Conservation (phyloP, 2,329 filamentous ascomycete genomes). For the Metarhizium humberi region DNA sequence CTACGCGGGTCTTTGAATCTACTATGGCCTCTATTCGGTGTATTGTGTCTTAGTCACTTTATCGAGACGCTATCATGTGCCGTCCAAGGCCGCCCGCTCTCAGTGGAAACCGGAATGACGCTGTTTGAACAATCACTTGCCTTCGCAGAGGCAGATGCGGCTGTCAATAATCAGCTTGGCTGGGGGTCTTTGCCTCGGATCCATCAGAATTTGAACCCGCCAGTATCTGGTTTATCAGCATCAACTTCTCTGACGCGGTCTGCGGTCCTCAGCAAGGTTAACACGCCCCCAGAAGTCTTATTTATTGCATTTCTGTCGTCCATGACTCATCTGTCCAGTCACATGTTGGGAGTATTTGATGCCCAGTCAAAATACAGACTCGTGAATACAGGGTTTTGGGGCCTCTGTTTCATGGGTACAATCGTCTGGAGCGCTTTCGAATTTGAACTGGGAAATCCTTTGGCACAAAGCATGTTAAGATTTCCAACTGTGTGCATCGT, state of each 20-base stretch:
- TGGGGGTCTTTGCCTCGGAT: constrained; percentile 53
- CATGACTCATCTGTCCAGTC: constrained; percentile 81
- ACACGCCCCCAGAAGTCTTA: constrained; percentile 82
- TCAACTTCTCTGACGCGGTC: constrained; percentile 45
- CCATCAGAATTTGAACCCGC: constrained; percentile 25
- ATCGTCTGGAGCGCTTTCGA: constrained; percentile 67
- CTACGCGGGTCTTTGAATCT: constrained; percentile 69
- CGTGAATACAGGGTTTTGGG: constrained; percentile 82
- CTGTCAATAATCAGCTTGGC: constrained; percentile 70
- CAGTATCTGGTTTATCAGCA: constrained; percentile 14
- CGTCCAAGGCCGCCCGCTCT: constrained; percentile 69
- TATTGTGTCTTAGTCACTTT: constrained; percentile 69
- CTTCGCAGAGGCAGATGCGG: constrained; percentile 89
- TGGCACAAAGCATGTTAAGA: constrained; percentile 59
- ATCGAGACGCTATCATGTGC: constrained; percentile 83
- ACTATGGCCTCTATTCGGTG: constrained; percentile 67
- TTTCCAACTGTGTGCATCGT: constrained; percentile 94
- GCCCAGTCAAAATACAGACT: constrained; percentile 74
- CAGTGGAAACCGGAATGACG: constrained; percentile 89
- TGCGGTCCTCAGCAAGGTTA: constrained; percentile 69
- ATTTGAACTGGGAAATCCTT: constrained; percentile 51
- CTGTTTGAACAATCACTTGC: constrained; percentile 93
- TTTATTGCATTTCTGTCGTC: constrained; percentile 80
- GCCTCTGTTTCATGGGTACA: constrained; percentile 76
- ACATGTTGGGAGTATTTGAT: constrained; percentile 70